Conservation (phyloP, 2,329 filamentous ascomycete species). For the Rugonectria rugulosa region DNA sequence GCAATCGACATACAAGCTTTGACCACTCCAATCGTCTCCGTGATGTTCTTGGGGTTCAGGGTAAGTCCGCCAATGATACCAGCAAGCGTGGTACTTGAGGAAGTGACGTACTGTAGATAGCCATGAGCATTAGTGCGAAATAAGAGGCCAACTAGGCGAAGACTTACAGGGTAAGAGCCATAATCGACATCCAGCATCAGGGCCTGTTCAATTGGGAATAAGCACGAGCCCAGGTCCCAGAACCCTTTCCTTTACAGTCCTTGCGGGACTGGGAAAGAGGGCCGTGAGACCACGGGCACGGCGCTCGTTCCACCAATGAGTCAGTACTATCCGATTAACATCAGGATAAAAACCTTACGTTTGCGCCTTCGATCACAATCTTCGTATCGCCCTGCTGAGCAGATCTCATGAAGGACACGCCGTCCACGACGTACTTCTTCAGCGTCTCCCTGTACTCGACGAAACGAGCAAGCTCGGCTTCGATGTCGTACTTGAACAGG, state of each 20-base stretch:
- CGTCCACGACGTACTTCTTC: slow-evolving; percentile 67
- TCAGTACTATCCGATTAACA: slow-evolving; percentile 49
- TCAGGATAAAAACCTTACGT: slow-evolving; percentile 48
- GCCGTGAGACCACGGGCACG: slow-evolving; percentile 28
- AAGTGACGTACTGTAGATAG: slow-evolving; percentile 55
- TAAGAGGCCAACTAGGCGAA: slow-evolving; percentile 20
- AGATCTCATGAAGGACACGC: slow-evolving; percentile 67
- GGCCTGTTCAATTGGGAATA: slow-evolving; percentile 38
- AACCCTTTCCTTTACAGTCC: slow-evolving; percentile 27
- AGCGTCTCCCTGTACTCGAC: slow-evolving; percentile 64
- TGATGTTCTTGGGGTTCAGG: slow-evolving; percentile 67
- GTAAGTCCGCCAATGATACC: slow-evolving; percentile 70
- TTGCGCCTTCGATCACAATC: slow-evolving; percentile 73
- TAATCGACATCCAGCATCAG: slow-evolving; percentile 73
- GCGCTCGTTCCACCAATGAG: slow-evolving; percentile 34
- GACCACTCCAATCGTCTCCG: slow-evolving; percentile 69
- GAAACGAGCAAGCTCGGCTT: slow-evolving; percentile 71
- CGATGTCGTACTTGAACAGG: slow-evolving; percentile 67
- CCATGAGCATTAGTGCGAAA: slow-evolving; percentile 19
- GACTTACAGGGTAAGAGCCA: slow-evolving; percentile 45
- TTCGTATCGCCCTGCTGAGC: slow-evolving; percentile 66
- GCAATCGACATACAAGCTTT: slow-evolving; percentile 62
- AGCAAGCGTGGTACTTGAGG: slow-evolving; percentile 59
- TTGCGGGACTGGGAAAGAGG: slow-evolving; percentile 27
- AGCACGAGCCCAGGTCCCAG: slow-evolving; percentile 29